Base-by-base conservation (phyloP, 108 stramenopile genomes). In the Cyclotella sp. region DNA sequence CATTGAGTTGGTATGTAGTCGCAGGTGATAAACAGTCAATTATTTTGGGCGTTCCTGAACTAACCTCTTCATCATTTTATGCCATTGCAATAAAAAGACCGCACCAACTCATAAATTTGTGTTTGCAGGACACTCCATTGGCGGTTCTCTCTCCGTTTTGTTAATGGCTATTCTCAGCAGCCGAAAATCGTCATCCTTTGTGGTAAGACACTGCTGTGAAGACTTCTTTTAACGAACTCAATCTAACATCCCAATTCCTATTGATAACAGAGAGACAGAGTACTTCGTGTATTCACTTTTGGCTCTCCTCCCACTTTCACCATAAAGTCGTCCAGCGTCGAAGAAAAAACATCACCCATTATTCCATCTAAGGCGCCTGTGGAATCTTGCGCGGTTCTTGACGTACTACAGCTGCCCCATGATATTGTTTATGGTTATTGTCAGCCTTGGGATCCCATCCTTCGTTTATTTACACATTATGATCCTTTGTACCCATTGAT, bases 401-500 rank as follows among this genome's bases (percentile, higher is more conserved):
- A 76, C 21, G 75, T 81, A 7, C 89, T 96, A 63, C 87, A 67
- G 51, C 64, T 96, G 26, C 88, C 86, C 13, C 40, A 72, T 0
- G 69, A 82, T 29, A 70, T 93, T 34, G 90, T 95, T 7, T 87
- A 83, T 67, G 83, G 82, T 19, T 93, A 90, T 64, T 70, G 84
- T 44, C 92, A 96, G 70, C 95, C 95, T 3, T 96, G 90, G 82
- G 95, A 96, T 82, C 95, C 95, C 14, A 86, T 96, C 16, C 79
- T 84, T 34, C 79, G 93, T 0, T 70, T 94, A 26, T 92, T 89
- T 63, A 81, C 84, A 16, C 28, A 54, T 19, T 77, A 83, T 58
- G 95, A 96, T 79, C 86, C 92, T 8, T 52, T 91, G 42, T 96
- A 94, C 77, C 95, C 95, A n/a, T 75, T 96, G 41, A 86, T 94